These are phyloP conservation scores for Staphylotrichum tortipilum DNA, from an alignment of 495 filamentous ascomycete genomes.

Conservation along the genomic window DNA sequence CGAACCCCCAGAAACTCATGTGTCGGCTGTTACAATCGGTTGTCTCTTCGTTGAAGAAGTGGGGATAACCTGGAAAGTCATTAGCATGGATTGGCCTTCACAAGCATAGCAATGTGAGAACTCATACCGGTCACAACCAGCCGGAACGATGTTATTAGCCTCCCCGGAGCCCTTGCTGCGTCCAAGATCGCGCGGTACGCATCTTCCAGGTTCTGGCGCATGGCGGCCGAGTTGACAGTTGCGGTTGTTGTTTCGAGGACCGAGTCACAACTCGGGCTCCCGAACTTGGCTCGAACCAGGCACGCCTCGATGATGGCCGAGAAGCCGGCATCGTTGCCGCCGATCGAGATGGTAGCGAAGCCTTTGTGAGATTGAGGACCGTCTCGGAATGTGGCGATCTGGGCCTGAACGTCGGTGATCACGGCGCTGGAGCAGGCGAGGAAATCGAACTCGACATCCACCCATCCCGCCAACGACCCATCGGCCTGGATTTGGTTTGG, in stretches of 20 bases:
- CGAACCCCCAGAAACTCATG: not conserved
- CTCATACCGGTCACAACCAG: not conserved
- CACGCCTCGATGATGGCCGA: not conserved
- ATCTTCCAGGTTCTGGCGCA: not conserved
- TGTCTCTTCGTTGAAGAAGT: not conserved
- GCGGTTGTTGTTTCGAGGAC: not conserved
- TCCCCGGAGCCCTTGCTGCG: not conserved
- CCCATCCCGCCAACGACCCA: not conserved
- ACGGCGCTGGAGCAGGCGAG: not conserved
- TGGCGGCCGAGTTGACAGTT: not conserved
- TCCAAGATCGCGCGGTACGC: not conserved
- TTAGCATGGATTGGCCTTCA: not conserved
- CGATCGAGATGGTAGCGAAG: not conserved
- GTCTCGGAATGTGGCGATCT: not conserved
- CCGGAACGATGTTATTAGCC: not conserved
- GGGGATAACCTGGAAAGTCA: not conserved
- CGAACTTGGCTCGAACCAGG: not conserved
- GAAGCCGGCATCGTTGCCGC: not conserved
- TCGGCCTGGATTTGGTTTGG: not conserved
- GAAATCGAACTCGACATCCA: not conserved
- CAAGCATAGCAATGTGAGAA: not conserved
- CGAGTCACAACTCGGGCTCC: not conserved
- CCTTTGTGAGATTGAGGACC: not conserved
- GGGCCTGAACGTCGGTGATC: not conserved
- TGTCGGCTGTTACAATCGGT: not conserved